A percentile compares a stretch with the other conserved stretches of the same genome.
Evolutionary conservation across 768 basidiomycete genomes (phyloP).

Genomic region (Clitopilus hobsonii): DNA sequence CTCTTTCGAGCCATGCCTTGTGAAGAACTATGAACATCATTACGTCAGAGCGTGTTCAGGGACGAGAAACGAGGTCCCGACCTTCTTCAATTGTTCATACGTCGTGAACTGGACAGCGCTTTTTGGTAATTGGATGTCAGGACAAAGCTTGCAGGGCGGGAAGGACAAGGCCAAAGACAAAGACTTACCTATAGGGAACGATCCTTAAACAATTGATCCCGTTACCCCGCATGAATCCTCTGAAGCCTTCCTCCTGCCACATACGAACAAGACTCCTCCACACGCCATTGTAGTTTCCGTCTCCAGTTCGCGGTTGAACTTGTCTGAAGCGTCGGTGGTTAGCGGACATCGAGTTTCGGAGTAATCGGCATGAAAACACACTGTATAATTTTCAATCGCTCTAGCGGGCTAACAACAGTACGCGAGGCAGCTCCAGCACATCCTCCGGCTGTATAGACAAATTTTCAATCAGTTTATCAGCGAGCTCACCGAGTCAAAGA

Average conservation of each 20-base stretch:
- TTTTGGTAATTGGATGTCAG: conserved; percentile 2
- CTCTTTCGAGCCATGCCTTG: conserved; percentile 58
- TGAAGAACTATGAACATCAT: conserved; percentile 54
- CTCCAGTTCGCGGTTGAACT: conserved; percentile 70
- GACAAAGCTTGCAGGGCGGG: background rate
- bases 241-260: conserved; percentile 92
- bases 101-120: conserved; percentile 84
- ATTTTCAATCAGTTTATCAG: conserved; percentile 6
- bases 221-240: conserved; percentile 92
- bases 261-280: conserved; percentile 81
- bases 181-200: conserved; percentile 71
- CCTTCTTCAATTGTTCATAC: conserved; percentile 90
- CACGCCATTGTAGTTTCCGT: conserved; percentile 76
- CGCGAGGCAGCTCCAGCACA: conserved; percentile 68
- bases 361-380: conserved; percentile 32
- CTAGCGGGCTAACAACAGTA: conserved; percentile 89
- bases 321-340: conserved; percentile 47
- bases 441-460: conserved; percentile 38
- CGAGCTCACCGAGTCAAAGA: background rate
- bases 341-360: conserved; percentile 7
- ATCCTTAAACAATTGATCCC: conserved; percentile 85
- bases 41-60: conserved; percentile 24
- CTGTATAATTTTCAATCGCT: conserved; percentile 96
- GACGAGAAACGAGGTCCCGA: conserved; percentile 19
- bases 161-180: conserved; percentile 5